Percentiles rank a stretch among this genome's conserved stretches.
These are phyloP conservation scores for Fusarium concolor DNA, from an alignment of 2,329 filamentous ascomycete genomes.

Conservation along the genomic window DNA sequence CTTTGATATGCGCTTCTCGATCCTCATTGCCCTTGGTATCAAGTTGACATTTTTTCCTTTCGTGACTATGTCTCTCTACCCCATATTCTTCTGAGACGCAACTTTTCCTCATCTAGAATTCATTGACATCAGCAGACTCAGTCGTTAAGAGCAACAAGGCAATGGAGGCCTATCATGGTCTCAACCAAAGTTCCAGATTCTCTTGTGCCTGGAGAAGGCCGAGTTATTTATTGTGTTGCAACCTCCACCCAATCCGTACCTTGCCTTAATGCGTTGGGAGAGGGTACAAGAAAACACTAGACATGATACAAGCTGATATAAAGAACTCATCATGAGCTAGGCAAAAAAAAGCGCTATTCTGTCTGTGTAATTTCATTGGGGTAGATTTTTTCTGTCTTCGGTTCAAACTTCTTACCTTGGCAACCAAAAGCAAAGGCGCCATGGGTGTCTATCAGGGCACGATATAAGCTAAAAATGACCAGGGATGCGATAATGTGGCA, in stretches of 20 bases:
- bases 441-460: background rate
- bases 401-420: background rate
- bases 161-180: slow-evolving; percentile 1
- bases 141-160: slow-evolving; percentile 11
- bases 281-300: background rate
- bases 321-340: background rate
- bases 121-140: slow-evolving; percentile 20
- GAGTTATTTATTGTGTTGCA: slow-evolving; percentile 11
- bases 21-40: slow-evolving; percentile 20
- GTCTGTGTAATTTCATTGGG: background rate
- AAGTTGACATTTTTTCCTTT: slow-evolving; percentile 26
- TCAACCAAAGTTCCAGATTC: slow-evolving; percentile 17
- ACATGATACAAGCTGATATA: slow-evolving; percentile 16
- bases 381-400: slow-evolving; percentile 13
- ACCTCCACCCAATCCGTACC: slow-evolving; percentile 25
- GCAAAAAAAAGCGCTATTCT: fast-evolving
- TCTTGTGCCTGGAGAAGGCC: slow-evolving; percentile 10
- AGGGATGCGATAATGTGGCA: slow-evolving; percentile 14
- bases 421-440: slow-evolving; percentile 2
- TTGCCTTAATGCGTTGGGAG: slow-evolving; percentile 22
- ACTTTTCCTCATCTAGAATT: slow-evolving; percentile 8
- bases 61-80: slow-evolving; percentile 12
- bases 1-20: background rate
- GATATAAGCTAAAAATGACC: slow-evolving; percentile 8
- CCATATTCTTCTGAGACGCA: slow-evolving; percentile 21